phyloP scores from a whole-genome alignment of 495 filamentous ascomycete genomes.

The Podospora conica region DNA sequence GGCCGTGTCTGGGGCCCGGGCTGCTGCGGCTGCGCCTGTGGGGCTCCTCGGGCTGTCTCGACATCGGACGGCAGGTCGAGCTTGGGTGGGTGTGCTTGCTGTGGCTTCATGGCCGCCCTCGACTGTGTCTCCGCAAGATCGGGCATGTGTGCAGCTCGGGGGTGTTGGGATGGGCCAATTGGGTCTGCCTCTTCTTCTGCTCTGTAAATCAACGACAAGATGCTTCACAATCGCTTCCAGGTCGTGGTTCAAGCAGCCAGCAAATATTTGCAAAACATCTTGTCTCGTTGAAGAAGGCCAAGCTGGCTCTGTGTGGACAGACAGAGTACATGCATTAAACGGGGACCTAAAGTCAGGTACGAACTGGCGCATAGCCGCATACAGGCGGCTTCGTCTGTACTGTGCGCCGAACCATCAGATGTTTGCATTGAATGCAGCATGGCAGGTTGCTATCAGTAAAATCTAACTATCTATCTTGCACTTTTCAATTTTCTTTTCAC shows the following conservation, averaged over 20 bases:
- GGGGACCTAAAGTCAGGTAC: not conserved
- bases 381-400: too few relatives aligned
- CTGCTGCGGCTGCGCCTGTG: not conserved
- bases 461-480: too few relatives aligned
- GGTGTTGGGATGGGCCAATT: not conserved
- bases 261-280: not conserved
- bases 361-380: too few relatives aligned
- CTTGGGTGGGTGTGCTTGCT: slow-evolving; percentile 1
- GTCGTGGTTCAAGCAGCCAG: not conserved
- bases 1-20: not conserved
- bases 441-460: too few relatives aligned
- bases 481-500: too few relatives aligned
- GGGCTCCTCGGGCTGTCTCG: not conserved
- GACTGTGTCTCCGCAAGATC: not conserved
- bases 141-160: not conserved
- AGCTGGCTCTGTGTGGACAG: too few relatives aligned
- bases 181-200: not conserved
- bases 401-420: too few relatives aligned
- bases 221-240: not conserved
- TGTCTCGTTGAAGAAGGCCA: too few relatives aligned
- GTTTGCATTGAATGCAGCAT: too few relatives aligned
- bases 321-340: not conserved
- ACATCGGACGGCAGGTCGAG: not conserved
- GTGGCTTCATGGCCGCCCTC: not conserved
- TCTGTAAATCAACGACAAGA: not conserved